A percentile compares a stretch with the other conserved stretches of the same genome.
phyloP scores from a whole-genome alignment of 768 basidiomycete genomes.

The Leccinum variicolor region DNA sequence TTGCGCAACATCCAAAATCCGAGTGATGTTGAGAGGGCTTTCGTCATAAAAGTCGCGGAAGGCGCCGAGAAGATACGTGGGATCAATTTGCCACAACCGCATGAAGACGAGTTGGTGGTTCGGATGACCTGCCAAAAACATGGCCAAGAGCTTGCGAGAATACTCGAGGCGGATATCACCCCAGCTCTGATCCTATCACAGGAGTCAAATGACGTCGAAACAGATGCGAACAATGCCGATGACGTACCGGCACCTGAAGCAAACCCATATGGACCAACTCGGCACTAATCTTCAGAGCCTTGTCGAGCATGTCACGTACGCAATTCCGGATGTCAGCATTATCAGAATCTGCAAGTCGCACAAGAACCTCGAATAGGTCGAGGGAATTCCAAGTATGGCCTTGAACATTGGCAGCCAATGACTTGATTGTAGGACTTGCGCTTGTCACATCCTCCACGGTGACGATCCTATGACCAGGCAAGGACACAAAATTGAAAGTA shows the following conservation, averaged over 20 bases:
- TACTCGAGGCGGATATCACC: slow-evolving; percentile 86
- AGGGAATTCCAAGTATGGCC: slow-evolving; percentile 93
- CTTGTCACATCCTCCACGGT: slow-evolving; percentile 84
- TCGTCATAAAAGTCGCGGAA: slow-evolving; percentile 92
- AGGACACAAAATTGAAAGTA: slow-evolving; percentile 87
- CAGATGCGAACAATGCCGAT: slow-evolving; percentile 29
- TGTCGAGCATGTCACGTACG: slow-evolving; percentile 90
- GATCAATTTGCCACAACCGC: slow-evolving; percentile 91
- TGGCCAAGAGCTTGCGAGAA: slow-evolving; percentile 75
- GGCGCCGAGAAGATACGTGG: slow-evolving; percentile 79
- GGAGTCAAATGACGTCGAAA: not conserved
- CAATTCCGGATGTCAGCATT: slow-evolving; percentile 65
- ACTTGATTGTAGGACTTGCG: slow-evolving; percentile 89
- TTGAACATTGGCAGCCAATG: slow-evolving; percentile 86
- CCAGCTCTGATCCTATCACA: slow-evolving; percentile 70
- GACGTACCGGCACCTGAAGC: slow-evolving; percentile 82
- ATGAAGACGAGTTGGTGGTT: slow-evolving; percentile 97
- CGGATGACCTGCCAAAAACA: slow-evolving; percentile 91
- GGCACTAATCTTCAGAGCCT: slow-evolving; percentile 89
- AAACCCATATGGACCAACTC: slow-evolving; percentile 94
- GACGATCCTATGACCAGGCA: slow-evolving; percentile 81
- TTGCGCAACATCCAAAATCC: slow-evolving; percentile 93
- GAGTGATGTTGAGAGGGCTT: slow-evolving; percentile 87
- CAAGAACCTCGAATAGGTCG: slow-evolving; percentile 84
- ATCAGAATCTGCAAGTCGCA: slow-evolving; percentile 74